Evolutionary conservation across 345 rosid species (phyloP), one percentile per base, ranked within the genome.

Genomic region (Raphanus raphanistrum): DNA sequence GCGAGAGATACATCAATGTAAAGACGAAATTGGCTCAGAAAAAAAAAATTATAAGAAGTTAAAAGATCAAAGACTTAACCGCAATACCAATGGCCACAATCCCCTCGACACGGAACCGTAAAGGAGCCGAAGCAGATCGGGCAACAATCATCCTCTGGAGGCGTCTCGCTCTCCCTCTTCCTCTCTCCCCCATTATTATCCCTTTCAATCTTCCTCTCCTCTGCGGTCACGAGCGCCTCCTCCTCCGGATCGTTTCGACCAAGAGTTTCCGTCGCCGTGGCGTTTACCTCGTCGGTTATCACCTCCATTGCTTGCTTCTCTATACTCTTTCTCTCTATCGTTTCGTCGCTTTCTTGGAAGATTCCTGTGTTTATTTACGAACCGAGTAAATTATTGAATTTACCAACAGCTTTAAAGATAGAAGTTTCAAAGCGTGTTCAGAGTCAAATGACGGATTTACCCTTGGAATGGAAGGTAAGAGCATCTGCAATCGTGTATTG

Each of bases 81-180:
- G 79, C 97, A 93, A 83, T 81, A 93, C 98, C 98, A 93, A 84
- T 93, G 98, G 55, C 96, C 90, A 79, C 98, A 93, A 74, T 80
- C 84, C 57, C 96, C 84, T 60, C 82, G 84, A 82, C 97, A 91
- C 26, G 97, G 89, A 76, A 94, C 75, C 58, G 83, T 66, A 79
- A 87, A 94, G 60, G 86, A 70, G 21, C 90, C 85, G 72, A 90
- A 92, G 77, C 94, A 94, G 78, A 94, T 90, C 15, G 97, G 94
- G 65, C 97, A 91, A 55, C 88, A 81, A 76, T 94, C 98, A 54
- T 91, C 98, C 3, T 77, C 83, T 0, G 97, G 96, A 79, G 97
- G 96, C 36, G 73, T 76, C 15, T 85, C 87, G 33, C 36, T 82
- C 50, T 74, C 68, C 12, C 4, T 57, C 31, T 71, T 69, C 10